Conservation (phyloP, 495 filamentous ascomycete species). For the Glonium stellatum region DNA sequence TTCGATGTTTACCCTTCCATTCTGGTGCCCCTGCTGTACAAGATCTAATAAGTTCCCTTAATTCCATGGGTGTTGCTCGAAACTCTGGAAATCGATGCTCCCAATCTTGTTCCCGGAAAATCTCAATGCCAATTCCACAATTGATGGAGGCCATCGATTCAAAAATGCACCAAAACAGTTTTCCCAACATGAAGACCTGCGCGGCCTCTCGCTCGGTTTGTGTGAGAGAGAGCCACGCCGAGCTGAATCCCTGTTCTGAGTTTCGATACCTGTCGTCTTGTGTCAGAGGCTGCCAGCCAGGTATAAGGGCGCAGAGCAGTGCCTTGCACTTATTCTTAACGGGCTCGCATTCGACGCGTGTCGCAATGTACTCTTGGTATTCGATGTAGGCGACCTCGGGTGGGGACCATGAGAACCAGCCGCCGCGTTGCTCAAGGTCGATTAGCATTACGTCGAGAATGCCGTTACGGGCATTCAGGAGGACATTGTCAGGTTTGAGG, state of each 20-base stretch:
- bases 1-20: not conserved
- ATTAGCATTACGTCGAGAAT: not conserved
- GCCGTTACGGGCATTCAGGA: not conserved
- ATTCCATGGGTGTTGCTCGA: not conserved
- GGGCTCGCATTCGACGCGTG: not conserved
- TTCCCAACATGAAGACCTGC: not conserved
- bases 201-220: not conserved
- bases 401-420: not conserved
- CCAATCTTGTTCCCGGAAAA: not conserved
- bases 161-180: not conserved
- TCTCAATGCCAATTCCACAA: not conserved
- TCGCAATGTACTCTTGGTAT: not conserved
- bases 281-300: not conserved
- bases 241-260: not conserved
- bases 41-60: not conserved
- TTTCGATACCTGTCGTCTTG: not conserved
- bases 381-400: not conserved
- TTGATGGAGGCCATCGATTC: not conserved
- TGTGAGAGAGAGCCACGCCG: not conserved
- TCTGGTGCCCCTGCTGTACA: not conserved
- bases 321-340: not conserved
- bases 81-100: not conserved
- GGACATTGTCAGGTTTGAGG: slow-evolving; percentile 37
- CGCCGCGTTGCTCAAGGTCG: not conserved
- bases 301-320: not conserved